Conservation (phyloP, 495 filamentous ascomycete species). For the Penicillium roqueforti region DNA sequence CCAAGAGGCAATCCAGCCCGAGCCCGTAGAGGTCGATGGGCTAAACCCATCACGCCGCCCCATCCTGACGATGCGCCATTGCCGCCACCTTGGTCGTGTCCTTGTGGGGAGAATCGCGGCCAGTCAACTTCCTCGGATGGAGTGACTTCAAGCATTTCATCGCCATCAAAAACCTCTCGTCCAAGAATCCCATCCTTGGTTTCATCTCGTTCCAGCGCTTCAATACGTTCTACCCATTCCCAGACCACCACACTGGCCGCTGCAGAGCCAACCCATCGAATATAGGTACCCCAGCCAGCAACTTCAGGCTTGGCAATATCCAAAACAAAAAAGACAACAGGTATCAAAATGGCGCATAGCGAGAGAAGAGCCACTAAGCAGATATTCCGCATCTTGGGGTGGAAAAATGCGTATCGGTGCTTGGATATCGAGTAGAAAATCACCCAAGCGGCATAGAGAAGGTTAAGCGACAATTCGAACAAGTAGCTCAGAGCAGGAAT, state of each 20-base stretch:
- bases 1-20: slow-evolving; percentile 28
- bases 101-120: slow-evolving; percentile 37
- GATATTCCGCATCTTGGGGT: slow-evolving; percentile 89
- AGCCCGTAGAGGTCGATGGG: slow-evolving; percentile 38
- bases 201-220: slow-evolving; percentile 91
- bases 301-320: slow-evolving; percentile 86
- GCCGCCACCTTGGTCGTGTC: slow-evolving; percentile 37
- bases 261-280: slow-evolving; percentile 94
- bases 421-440: slow-evolving; percentile 93
- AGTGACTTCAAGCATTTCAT: slow-evolving; percentile 85
- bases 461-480: slow-evolving; percentile 81
- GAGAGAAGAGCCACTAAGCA: slow-evolving; percentile 78
- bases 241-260: slow-evolving; percentile 96
- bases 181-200: slow-evolving; percentile 94
- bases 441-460: slow-evolving; percentile 93
- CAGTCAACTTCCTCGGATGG: slow-evolving; percentile 56
- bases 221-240: slow-evolving; percentile 99
- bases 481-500: slow-evolving; percentile 91
- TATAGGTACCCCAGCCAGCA: slow-evolving; percentile 95
- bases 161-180: slow-evolving; percentile 91
- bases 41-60: slow-evolving; percentile 40
- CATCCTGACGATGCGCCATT: slow-evolving; percentile 42
- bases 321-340: slow-evolving; percentile 91
- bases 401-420: slow-evolving; percentile 89
- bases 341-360: slow-evolving; percentile 74